Conservation (phyloP, 2,329 filamentous ascomycete species). For the Pseudogymnoascus sp. region DNA sequence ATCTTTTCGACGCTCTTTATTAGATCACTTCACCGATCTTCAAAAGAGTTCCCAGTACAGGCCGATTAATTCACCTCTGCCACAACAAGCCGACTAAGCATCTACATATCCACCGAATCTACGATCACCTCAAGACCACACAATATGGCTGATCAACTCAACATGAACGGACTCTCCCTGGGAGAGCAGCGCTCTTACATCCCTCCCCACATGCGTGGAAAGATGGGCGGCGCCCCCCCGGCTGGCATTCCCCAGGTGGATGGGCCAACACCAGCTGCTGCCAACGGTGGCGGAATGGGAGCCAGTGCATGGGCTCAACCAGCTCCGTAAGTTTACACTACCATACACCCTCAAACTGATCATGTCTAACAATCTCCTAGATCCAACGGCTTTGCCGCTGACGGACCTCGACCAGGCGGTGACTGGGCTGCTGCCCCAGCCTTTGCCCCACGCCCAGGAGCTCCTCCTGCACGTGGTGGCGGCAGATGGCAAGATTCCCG, state of each 20-base stretch:
- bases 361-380: constrained; percentile 23
- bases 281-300: constrained; percentile 37
- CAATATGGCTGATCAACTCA: constrained; percentile 76
- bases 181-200: constrained; percentile 65
- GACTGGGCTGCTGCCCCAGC: constrained; percentile 30
- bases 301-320: constrained; percentile 50
- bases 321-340: constrained; percentile 39
- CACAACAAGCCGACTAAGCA: background rate
- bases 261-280: constrained; percentile 5
- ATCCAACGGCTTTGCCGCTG: constrained; percentile 40
- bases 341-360: background rate
- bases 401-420: constrained; percentile 20
- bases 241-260: constrained; percentile 9
- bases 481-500: constrained; percentile 23
- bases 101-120: background rate
- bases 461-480: constrained; percentile 29
- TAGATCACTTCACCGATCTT: constrained; percentile 20
- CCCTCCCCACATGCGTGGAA: constrained; percentile 70
- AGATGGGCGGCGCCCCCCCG: constrained; percentile 31
- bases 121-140: constrained; percentile 15
- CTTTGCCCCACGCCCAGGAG: constrained; percentile 27
- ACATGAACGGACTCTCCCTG: constrained; percentile 68
- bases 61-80: background rate
- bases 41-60: constrained; percentile 11
- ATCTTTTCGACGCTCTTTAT: constrained; percentile 16